phyloP scores from a whole-genome alignment of 768 basidiomycete species.

The Podaxis sp. region DNA sequence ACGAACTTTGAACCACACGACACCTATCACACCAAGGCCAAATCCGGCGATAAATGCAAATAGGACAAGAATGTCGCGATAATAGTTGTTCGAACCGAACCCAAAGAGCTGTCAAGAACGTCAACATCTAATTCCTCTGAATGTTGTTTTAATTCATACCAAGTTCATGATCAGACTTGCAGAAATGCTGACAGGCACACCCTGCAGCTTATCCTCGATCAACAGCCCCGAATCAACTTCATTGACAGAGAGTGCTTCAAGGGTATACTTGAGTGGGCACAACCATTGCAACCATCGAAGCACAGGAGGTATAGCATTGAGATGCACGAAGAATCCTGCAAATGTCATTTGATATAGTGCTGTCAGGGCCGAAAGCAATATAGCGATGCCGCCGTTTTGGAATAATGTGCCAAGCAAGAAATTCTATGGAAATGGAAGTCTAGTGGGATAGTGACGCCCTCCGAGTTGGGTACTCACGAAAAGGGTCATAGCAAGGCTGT shows the following conservation, averaged over 20 bases:
- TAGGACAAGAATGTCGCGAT: slow-evolving; percentile 83
- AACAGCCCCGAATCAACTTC: slow-evolving; percentile 87
- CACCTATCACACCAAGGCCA: slow-evolving; percentile 62
- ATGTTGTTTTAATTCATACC: slow-evolving; percentile 32
- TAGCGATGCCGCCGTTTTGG: slow-evolving; percentile 86
- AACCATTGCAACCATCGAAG: slow-evolving; percentile 94
- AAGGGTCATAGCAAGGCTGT: slow-evolving; percentile 81
- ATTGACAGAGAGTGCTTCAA: slow-evolving; percentile 90
- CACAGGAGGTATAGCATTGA: slow-evolving; percentile 81
- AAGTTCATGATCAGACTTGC: slow-evolving; percentile 85
- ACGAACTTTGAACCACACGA: slow-evolving; percentile 76
- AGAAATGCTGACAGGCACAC: slow-evolving; percentile 79
- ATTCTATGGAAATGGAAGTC: slow-evolving; percentile 48
- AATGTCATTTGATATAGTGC: slow-evolving; percentile 84
- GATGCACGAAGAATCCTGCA: slow-evolving; percentile 92
- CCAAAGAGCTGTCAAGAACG: slow-evolving; percentile 69
- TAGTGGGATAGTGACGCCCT: not conserved
- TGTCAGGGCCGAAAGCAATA: slow-evolving; percentile 77
- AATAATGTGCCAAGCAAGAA: slow-evolving; percentile 86
- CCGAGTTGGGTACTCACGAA: slow-evolving; percentile 52
- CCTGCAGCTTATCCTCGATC: slow-evolving; percentile 76
- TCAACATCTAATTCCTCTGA: slow-evolving; percentile 5
- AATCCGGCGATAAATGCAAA: slow-evolving; percentile 87
- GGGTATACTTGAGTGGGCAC: slow-evolving; percentile 75
- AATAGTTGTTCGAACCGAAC: slow-evolving; percentile 79